Base-by-base conservation (phyloP, 2,329 filamentous ascomycete genomes). In the Pseudocercospora fijiensis region DNA sequence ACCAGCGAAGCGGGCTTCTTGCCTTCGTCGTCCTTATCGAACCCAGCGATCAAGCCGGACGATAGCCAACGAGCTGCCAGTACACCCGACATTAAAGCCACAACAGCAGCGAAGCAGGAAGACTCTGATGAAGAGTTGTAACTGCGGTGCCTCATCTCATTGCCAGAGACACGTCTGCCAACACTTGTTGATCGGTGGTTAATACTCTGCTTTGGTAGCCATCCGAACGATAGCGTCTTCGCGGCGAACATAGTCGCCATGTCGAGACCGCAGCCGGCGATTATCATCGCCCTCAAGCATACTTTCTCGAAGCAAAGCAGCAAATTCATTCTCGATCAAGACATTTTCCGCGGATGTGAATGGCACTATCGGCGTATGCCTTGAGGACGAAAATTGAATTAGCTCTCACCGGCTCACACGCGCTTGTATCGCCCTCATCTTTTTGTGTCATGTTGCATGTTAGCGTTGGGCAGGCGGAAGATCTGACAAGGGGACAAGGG, bases 61-160 rank as follows among this genome's bases (percentile, higher is more conserved):
- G 70, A 70, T n/a, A 73, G 76, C 62, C 75, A 76, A 60, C 72
- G 71, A 22, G 74, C 76, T 28, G 73, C 74, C 1, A 75, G 66
- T 20, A 71, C 70, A 22, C 67, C 68, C 6, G 67, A 70, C n/a
- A 64, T 69, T 27, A 71, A 71, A 51, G 16, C 26, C 41, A 45
- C 8, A 58, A 71, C 49, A 18, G 65, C 60, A n/a, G 65, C 58
- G 9, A 37, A 60, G 18, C 66, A 65, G 67, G 78, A 80, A 71
- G 78, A 79, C 47, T 76, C 78, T 41, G 79, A 81, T 30, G 79
- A 81, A 56, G 79, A 81, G 68, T 73, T 81, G 74, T 81, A 77
- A 79, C 62, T 56, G 49, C 49, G 49, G 22, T 53, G 28, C 20
- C 24, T 26, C 49, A 24, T 10, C 24, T 27, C 8, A 11, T 28